A percentile compares a stretch with the other conserved stretches of the same genome.
Evolutionary conservation across 805 yeast species (phyloP).

Genomic region (Pichia cephalocereana): DNA sequence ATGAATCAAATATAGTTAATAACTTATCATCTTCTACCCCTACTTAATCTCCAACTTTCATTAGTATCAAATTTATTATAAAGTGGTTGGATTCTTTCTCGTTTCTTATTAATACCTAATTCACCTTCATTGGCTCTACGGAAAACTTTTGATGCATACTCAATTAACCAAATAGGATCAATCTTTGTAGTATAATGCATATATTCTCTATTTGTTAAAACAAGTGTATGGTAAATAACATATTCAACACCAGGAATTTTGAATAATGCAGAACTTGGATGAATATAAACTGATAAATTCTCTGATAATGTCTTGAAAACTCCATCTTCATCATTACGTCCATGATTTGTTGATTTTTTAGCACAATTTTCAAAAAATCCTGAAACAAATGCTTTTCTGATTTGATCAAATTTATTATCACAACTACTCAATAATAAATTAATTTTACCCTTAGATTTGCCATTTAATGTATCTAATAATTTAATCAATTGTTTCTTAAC

Average conservation of each 20-base stretch:
- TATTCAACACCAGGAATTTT: conserved; percentile 52
- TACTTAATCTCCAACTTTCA: conserved; percentile 72
- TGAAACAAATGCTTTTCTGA: conserved; percentile 54
- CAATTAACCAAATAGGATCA: conserved; percentile 71
- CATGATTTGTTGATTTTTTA: conserved; percentile 41
- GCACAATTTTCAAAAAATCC: conserved; percentile 65
- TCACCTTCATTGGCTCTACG: conserved; percentile 45
- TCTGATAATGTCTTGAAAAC: conserved; percentile 50
- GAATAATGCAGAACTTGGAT: conserved; percentile 75
- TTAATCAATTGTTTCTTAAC: conserved; percentile 62
- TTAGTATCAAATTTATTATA: conserved; percentile 49
- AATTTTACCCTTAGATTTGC: conserved; percentile 10
- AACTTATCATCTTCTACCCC: conserved; percentile 21
- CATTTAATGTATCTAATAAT: conserved; percentile 41
- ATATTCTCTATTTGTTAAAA: conserved; percentile 79
- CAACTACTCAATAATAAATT: conserved; percentile 32
- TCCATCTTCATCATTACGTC: conserved; percentile 34
- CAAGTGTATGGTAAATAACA: conserved; percentile 71
- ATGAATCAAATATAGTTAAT: conserved; percentile 22
- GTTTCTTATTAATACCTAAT: conserved; percentile 42
- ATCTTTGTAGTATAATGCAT: conserved; percentile 85
- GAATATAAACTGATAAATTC: conserved; percentile 66
- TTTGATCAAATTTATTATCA: conserved; percentile 44
- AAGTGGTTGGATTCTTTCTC: conserved; percentile 66
- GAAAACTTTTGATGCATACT: conserved; percentile 67